Evolutionary conservation across 1,284 basidiomycete genomes (phyloP).

Genomic region (Caloboletus firmus): DNA sequence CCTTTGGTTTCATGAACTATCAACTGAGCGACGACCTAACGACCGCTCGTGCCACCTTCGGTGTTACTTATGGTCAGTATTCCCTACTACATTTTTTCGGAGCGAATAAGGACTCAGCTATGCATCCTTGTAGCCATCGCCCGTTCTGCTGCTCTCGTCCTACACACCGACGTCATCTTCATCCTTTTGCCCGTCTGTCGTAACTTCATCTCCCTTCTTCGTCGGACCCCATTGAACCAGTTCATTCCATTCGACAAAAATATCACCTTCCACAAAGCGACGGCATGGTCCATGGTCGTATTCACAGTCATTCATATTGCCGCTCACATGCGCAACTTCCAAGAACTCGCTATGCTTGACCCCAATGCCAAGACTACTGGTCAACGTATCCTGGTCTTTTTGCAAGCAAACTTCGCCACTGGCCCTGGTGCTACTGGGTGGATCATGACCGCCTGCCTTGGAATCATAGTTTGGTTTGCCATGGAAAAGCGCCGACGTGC

Average conservation of each 20-base stretch:
- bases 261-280: slow-evolving; percentile 84
- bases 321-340: slow-evolving; percentile 82
- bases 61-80: slow-evolving; percentile 70
- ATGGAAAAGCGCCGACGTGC: slow-evolving; percentile 73
- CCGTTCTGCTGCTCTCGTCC: slow-evolving; percentile 78
- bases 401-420: slow-evolving; percentile 76
- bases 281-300: slow-evolving; percentile 82
- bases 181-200: slow-evolving; percentile 90
- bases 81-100: background rate
- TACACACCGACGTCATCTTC: slow-evolving; percentile 86
- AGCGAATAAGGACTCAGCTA: background rate
- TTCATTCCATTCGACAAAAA: slow-evolving; percentile 90
- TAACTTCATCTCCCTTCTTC: slow-evolving; percentile 83
- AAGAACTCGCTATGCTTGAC: slow-evolving; percentile 61
- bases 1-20: slow-evolving; percentile 77
- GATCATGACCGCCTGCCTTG: slow-evolving; percentile 78
- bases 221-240: slow-evolving; percentile 77
- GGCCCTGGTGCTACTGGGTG: slow-evolving; percentile 91
- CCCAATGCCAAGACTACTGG: slow-evolving; percentile 51
- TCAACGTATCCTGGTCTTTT: slow-evolving; percentile 63
- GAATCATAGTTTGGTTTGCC: slow-evolving; percentile 79
- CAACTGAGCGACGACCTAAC: slow-evolving; percentile 72
- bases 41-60: slow-evolving; percentile 66
- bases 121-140: slow-evolving; percentile 60
- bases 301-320: slow-evolving; percentile 70